Conservation (phyloP, 345 rosid species). For the Syzygium oleosum region DNA sequence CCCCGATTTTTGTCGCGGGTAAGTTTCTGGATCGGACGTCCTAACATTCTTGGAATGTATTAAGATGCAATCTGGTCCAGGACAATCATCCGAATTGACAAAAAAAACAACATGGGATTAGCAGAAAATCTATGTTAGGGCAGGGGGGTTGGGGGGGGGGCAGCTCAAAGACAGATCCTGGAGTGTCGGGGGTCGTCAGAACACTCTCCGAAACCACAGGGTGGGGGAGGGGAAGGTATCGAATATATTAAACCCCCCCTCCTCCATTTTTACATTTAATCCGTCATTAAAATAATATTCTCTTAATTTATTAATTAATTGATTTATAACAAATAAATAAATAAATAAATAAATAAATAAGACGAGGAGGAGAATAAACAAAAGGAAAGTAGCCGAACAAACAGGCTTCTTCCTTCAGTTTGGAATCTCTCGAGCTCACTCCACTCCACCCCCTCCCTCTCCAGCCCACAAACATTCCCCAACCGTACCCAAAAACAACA, state of each 20-base stretch:
- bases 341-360: not conserved
- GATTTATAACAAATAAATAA: not conserved
- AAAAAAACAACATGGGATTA: not conserved
- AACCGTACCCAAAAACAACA: not conserved
- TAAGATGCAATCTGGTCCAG: not conserved
- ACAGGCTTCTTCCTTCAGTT: slow-evolving; percentile 2
- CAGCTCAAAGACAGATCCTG: not conserved
- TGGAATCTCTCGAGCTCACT: slow-evolving; percentile 18
- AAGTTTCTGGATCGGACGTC: not conserved
- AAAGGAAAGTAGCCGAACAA: not conserved
- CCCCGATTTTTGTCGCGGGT: not conserved
- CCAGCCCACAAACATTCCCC: slow-evolving; percentile 1
- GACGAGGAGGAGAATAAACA: not conserved
- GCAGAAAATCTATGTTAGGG: not conserved
- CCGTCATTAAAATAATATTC: not conserved
- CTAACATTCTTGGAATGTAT: not conserved
- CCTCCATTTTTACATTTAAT: not conserved
- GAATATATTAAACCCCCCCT: not conserved
- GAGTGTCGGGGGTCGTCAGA: not conserved
- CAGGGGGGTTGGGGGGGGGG: not conserved
- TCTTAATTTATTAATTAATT: no score
- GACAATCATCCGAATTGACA: not conserved
- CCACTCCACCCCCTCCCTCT: slow-evolving; percentile 24
- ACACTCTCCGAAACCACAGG: not conserved
- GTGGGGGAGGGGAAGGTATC: not conserved